phyloP scores from a whole-genome alignment of 257 asterid genomes.

The Solanum neorickii region DNA sequence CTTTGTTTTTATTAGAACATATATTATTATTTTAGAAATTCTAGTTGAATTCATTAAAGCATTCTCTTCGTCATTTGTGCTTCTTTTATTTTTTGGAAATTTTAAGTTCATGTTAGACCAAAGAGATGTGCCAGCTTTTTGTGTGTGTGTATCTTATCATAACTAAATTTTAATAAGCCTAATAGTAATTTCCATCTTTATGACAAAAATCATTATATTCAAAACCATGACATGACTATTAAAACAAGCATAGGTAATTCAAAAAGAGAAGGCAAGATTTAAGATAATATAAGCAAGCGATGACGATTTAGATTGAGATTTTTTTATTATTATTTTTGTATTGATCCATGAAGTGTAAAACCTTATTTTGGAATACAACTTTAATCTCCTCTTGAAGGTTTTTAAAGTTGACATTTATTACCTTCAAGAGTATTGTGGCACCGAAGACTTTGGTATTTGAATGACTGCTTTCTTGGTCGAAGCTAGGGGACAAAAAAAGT shows the following conservation, averaged over 20 bases:
- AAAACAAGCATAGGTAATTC: not conserved
- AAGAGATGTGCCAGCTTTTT: not conserved
- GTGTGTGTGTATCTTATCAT: not conserved
- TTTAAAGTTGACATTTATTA: too few relatives aligned
- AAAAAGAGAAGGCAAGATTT: not conserved
- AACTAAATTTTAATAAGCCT: not conserved
- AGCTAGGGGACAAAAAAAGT: not conserved
- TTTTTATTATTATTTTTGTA: not conserved
- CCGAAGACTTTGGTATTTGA: not conserved
- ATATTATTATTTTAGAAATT: not conserved
- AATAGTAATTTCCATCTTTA: not conserved
- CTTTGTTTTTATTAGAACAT: not conserved
- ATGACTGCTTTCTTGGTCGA: not conserved
- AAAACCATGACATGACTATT: not conserved
- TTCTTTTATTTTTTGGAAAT: not conserved
- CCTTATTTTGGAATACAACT: not conserved
- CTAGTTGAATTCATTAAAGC: not conserved
- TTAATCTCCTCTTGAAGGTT: not conserved
- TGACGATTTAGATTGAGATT: not conserved
- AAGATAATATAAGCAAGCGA: rapidly evolving
- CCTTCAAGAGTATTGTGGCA: too few relatives aligned
- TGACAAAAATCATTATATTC: too few relatives aligned
- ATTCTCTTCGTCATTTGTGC: not conserved
- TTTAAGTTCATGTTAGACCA: not conserved
- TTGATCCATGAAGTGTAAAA: not conserved